Evolutionary conservation across 1,139 yeast genomes (phyloP).

Genomic region (Suhomyces yuchorum): DNA sequence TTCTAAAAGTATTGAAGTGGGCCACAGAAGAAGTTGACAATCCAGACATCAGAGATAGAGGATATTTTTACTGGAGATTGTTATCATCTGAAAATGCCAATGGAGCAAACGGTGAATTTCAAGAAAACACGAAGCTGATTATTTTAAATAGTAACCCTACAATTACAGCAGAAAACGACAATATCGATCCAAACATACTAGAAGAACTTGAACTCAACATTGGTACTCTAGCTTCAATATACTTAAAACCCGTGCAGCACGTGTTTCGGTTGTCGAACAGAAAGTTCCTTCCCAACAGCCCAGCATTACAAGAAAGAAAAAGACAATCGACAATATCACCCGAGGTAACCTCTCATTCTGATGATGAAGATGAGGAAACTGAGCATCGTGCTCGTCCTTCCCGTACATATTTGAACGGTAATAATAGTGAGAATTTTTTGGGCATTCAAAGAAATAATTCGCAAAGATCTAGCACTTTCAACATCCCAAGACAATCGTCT

Average conservation of each 20-base stretch:
- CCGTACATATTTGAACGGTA: constrained; percentile 2
- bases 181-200: constrained; percentile 65
- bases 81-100: constrained; percentile 51
- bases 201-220: constrained; percentile 83
- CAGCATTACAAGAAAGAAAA: constrained; percentile 53
- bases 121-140: constrained; percentile 52
- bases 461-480: constrained; percentile 12
- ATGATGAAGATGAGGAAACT: background rate
- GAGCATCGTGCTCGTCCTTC: constrained; percentile 3
- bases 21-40: constrained; percentile 74
- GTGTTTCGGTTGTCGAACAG: constrained; percentile 71
- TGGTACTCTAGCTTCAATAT: constrained; percentile 82
- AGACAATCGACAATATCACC: constrained; percentile 1
- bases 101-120: constrained; percentile 32
- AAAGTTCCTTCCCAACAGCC: constrained; percentile 57
- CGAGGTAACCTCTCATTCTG: constrained; percentile 1
- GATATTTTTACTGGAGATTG: constrained; percentile 82
- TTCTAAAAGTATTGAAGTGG: constrained; percentile 61
- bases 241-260: constrained; percentile 76
- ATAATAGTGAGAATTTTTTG: constrained; percentile 6
- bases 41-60: constrained; percentile 87
- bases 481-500: constrained; percentile 16
- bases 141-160: constrained; percentile 63
- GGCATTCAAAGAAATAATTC: constrained; percentile 13
- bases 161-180: constrained; percentile 69